Percentiles rank a stretch among this genome's conserved stretches.
phyloP scores from a whole-genome alignment of 345 rosid species.

The Populus pruinosa region DNA sequence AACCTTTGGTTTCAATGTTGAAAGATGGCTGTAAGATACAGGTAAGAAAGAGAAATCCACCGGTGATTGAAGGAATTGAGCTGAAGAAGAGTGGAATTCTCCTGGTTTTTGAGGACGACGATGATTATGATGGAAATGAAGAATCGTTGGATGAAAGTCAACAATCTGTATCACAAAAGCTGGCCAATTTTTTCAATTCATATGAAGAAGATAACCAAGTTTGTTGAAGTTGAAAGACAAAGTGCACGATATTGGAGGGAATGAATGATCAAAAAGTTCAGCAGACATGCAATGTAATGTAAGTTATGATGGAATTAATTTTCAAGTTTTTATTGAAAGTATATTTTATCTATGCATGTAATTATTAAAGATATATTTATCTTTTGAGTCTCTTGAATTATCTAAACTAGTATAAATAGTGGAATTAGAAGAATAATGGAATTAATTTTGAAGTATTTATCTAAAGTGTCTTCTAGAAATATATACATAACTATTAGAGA shows the following conservation, averaged over 20 bases:
- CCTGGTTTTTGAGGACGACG: constrained; percentile 44
- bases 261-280: not conserved
- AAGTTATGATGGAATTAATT: too few species aligned
- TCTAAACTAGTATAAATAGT: too few species aligned
- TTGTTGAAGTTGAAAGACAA: not conserved
- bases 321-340: too few species aligned
- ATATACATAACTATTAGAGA: too few species aligned
- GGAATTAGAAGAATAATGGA: too few species aligned
- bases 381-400: too few species aligned
- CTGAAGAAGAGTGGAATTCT: constrained; percentile 43
- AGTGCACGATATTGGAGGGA: not conserved
- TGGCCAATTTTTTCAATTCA: constrained; percentile 40
- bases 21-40: constrained; percentile 36
- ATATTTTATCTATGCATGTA: too few species aligned
- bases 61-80: constrained; percentile 25
- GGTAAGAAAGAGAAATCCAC: constrained; percentile 23
- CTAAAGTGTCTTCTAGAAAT: too few species aligned
- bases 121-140: constrained; percentile 44
- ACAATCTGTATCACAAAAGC: constrained; percentile 38
- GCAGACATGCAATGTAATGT: not conserved
- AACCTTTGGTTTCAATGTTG: constrained; percentile 34
- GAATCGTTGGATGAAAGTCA: constrained; percentile 33
- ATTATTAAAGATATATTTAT: too few species aligned
- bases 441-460: too few species aligned
- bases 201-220: constrained; percentile 7